A percentile compares a stretch with the other conserved stretches of the same genome.
Evolutionary conservation across 1,139 yeast genomes (phyloP).

Genomic region (Taiozyma sp.): DNA sequence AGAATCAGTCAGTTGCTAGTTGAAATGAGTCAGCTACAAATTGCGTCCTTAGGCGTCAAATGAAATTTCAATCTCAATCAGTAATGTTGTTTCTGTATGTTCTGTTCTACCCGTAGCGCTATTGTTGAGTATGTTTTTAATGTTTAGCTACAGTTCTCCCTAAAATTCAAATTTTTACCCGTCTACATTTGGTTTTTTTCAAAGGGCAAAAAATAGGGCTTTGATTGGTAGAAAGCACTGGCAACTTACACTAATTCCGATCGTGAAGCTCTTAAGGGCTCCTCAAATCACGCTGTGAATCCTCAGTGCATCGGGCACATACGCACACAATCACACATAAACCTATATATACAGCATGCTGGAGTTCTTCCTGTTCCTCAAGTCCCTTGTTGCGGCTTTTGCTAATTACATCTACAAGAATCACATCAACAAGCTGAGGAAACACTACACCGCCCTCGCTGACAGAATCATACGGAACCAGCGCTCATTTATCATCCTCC

Average conservation of each 20-base stretch:
- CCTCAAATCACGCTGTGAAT: too few species aligned
- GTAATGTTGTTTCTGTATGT: background rate
- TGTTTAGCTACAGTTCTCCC: background rate
- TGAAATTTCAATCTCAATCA: conserved; percentile 4
- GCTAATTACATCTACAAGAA: conserved; percentile 12
- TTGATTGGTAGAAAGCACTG: background rate
- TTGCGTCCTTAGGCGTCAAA: conserved; percentile 39
- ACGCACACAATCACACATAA: too few species aligned
- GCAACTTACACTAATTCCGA: too few species aligned
- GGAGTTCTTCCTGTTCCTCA: conserved; percentile 18
- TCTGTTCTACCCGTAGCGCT: background rate
- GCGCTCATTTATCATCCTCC: conserved; percentile 42
- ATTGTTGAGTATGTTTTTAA: too few species aligned
- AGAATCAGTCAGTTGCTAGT: conserved; percentile 78
- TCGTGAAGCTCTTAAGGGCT: too few species aligned
- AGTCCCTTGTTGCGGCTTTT: conserved; percentile 15
- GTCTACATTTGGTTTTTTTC: background rate
- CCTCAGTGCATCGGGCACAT: too few species aligned
- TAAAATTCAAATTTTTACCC: background rate
- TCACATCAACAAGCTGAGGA: conserved; percentile 13
- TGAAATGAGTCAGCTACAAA: conserved; percentile 82
- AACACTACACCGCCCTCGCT: conserved; percentile 26
- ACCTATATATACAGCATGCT: conserved; percentile 12
- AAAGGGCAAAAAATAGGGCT: background rate
- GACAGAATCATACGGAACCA: conserved; percentile 34